These are phyloP conservation scores for Didymella sp. DNA, from an alignment of 2,329 filamentous ascomycete species.

Conservation along the genomic window DNA sequence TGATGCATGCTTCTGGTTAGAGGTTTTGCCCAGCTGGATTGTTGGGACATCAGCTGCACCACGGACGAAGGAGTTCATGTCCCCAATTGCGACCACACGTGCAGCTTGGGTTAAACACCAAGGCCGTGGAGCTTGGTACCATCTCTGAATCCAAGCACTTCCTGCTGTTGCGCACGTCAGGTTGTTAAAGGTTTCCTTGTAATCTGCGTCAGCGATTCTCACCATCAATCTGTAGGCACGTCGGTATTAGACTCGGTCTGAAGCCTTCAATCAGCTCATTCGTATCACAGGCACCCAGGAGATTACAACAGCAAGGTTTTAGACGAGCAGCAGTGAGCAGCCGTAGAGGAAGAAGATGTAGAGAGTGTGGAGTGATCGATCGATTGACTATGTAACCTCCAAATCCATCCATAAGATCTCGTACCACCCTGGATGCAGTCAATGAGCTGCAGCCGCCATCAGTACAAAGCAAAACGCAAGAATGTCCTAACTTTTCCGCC, in stretches of 20 bases:
- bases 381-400: neutral
- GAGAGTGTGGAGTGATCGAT: neutral
- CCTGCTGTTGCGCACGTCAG: neutral
- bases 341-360: neutral
- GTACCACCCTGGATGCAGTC: neutral
- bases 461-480: neutral
- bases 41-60: neutral
- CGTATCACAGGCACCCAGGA: too few relatives aligned
- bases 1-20: neutral
- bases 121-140: neutral
- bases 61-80: neutral
- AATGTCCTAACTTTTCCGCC: neutral
- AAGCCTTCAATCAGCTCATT: neutral
- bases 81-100: neutral
- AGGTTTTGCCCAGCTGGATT: neutral
- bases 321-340: neutral
- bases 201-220: too few relatives aligned
- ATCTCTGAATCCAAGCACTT: neutral
- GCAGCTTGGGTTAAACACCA: neutral
- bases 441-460: neutral
- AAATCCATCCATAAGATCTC: neutral
- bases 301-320: too few relatives aligned
- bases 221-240: neutral
- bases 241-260: neutral
- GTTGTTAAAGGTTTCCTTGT: too few relatives aligned